Evolutionary conservation across 352 stramenopile genomes (phyloP).

Genomic region (Globisporangium parvum): DNA sequence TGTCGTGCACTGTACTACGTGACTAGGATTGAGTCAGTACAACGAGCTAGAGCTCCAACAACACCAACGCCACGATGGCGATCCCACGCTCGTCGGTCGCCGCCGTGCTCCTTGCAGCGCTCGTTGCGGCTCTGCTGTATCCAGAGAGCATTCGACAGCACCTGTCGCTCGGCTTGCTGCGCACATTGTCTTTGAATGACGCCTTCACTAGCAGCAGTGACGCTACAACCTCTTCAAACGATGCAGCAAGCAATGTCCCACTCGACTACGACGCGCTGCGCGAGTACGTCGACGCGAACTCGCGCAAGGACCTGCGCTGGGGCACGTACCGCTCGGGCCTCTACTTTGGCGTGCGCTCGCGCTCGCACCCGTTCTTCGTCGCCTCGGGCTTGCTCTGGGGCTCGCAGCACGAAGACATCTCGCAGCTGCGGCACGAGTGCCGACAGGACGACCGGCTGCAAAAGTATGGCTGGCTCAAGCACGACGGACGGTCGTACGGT

Average conservation of each 20-base stretch:
- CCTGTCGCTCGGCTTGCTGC: too few relatives aligned
- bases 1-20: too few relatives aligned
- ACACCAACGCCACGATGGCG: too few relatives aligned
- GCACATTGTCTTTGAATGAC: too few relatives aligned
- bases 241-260: not conserved
- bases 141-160: not conserved
- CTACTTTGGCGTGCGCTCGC: constrained; percentile 78
- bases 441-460: constrained; percentile 72
- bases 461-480: constrained; percentile 75
- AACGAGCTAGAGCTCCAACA: too few relatives aligned
- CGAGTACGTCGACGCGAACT: constrained; percentile 30
- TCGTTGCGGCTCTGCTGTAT: not conserved
- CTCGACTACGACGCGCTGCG: constrained; percentile 31
- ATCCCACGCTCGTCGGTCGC: not conserved
- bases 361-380: constrained; percentile 53
- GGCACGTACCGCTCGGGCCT: constrained; percentile 69
- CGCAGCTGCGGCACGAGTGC: constrained; percentile 69
- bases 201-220: too few relatives aligned
- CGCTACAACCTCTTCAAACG: too few relatives aligned
- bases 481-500: constrained; percentile 61
- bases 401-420: constrained; percentile 59
- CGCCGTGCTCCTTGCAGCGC: constrained; percentile 4
- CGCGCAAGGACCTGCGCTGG: constrained; percentile 40
- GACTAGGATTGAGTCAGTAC: too few relatives aligned
- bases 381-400: constrained; percentile 71